Conservation (phyloP, 345 rosid species). For the Corchorus olitorius region DNA sequence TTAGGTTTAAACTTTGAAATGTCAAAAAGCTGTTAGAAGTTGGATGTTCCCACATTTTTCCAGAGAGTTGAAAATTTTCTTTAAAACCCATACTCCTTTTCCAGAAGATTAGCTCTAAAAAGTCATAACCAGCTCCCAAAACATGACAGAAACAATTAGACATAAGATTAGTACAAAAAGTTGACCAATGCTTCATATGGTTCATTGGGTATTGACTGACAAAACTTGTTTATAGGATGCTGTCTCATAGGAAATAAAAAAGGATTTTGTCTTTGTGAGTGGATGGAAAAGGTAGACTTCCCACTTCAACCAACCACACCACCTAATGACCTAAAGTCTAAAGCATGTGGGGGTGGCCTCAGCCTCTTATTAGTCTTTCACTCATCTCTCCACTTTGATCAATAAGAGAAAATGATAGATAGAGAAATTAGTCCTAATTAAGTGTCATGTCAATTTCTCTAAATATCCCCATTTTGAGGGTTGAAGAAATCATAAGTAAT, state of each 20-base stretch:
- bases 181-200: neutral
- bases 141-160: neutral
- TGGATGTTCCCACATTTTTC: neutral
- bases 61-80: neutral
- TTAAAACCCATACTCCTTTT: neutral
- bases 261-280: neutral
- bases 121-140: neutral
- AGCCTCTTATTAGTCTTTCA: neutral
- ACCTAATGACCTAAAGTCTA: neutral
- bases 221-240: neutral
- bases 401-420: neutral
- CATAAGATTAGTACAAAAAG: neutral
- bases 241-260: neutral
- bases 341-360: neutral
- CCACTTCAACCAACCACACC: conserved; percentile 6
- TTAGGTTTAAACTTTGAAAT: neutral
- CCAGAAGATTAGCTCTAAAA: neutral
- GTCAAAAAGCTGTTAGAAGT: neutral
- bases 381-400: neutral
- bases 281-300: neutral
- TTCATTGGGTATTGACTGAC: neutral
- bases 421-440: neutral
- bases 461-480: neutral
- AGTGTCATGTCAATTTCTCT: neutral
- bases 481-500: neutral